Conservation (phyloP, 345 rosid species). For the Salix brachista region DNA sequence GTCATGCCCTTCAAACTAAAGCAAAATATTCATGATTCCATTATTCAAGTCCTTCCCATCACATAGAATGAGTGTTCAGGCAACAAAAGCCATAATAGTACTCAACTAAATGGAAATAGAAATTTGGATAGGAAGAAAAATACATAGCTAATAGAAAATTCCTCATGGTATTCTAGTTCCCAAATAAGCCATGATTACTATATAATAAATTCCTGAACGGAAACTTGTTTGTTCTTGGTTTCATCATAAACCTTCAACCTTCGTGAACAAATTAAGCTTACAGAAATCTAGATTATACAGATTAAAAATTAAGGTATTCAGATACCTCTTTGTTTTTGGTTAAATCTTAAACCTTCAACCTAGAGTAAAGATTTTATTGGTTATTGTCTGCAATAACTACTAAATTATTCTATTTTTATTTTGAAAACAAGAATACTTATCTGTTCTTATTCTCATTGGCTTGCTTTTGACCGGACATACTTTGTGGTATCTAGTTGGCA, state of each 20-base stretch:
- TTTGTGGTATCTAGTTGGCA: neutral
- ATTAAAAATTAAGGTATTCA: neutral
- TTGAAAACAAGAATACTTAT: neutral
- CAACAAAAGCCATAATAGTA: neutral
- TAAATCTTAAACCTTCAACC: neutral
- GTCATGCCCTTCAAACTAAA: neutral
- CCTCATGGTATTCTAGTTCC: neutral
- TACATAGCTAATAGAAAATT: neutral
- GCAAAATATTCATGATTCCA: too few species aligned
- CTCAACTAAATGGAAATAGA: neutral
- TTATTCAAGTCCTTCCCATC: neutral
- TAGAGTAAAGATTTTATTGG: neutral
- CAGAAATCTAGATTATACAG: neutral
- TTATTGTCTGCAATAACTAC: neutral
- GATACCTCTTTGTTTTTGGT: neutral
- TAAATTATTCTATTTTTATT: neutral
- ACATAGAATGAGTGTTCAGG: neutral
- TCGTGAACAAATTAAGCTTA: neutral
- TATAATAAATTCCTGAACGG: neutral
- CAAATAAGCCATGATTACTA: neutral
- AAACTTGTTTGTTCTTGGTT: too few species aligned
- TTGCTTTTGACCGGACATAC: neutral
- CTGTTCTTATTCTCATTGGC: neutral
- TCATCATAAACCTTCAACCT: neutral
- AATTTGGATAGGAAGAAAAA: neutral